Percentiles rank a stretch among this genome's conserved stretches.
Conservation (phyloP, 257 asterid species). For the Solanum sparsipilum region DNA sequence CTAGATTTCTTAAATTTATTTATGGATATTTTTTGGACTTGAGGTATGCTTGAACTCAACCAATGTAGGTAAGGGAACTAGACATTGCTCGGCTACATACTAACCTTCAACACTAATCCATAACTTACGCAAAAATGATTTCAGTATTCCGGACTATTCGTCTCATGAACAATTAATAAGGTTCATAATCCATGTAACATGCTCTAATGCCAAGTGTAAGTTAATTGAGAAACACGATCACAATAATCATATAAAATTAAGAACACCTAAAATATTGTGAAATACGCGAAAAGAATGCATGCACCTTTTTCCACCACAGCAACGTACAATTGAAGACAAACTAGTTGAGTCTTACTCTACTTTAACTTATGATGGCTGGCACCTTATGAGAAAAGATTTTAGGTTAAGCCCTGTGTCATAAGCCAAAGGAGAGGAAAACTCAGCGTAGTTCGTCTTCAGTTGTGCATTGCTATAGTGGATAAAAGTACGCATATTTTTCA, state of each 20-base stretch:
- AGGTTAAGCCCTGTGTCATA: not conserved
- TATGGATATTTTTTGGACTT: not conserved
- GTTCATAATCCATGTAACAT: too few relatives aligned
- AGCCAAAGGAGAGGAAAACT: too few relatives aligned
- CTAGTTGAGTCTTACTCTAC: not conserved
- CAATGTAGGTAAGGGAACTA: not conserved
- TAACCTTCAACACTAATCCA: too few relatives aligned
- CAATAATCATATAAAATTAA: too few relatives aligned
- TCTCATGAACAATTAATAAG: too few relatives aligned
- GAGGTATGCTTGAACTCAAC: not conserved
- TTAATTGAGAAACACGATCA: not conserved
- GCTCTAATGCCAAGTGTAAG: not conserved
- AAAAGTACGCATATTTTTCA: too few relatives aligned
- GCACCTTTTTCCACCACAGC: not conserved
- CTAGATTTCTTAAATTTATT: too few relatives aligned
- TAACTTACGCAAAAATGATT: too few relatives aligned
- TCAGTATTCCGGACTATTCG: too few relatives aligned
- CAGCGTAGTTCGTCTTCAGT: too few relatives aligned
- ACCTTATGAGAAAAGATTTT: not conserved
- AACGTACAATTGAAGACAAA: not conserved
- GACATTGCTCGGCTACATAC: not conserved
- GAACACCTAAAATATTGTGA: not conserved
- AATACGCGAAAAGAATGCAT: too few relatives aligned
- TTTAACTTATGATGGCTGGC: not conserved
- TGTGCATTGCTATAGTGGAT: too few relatives aligned